Base-by-base conservation (phyloP, 192 early-diverging fungal genomes). In the Linnemannia hyalina region DNA sequence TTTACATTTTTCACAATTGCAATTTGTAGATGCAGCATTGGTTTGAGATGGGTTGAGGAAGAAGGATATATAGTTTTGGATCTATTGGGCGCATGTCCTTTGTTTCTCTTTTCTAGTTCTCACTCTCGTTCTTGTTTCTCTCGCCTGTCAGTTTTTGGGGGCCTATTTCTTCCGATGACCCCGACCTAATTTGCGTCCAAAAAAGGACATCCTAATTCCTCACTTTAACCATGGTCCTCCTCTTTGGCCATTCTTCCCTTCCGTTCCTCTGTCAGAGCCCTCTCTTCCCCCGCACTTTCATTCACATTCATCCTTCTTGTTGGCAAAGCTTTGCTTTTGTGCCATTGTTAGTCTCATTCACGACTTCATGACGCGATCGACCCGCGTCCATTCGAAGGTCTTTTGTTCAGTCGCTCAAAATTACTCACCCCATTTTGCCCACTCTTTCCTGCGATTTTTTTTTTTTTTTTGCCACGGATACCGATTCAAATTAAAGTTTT, bases 121-220 rank as follows among this genome's bases (percentile, higher is more conserved):
- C 18, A 22, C 18, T 52, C 49, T 52, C 5, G 15, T 52, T 52
- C 49, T 52, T 16, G 49, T 52, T 49, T 18, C 35, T 18, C 20
- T 52, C 4, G 18, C 49, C 49, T 52, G 49, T 52, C 18, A 3
- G 49, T 52, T 65, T 63, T 65, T 65, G n/a, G 60, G 49, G 47
- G 60, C 75, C 75, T 65, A 76, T 46, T 76, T 68, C 60, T 76
- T 68, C 75, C 75, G 75, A 76, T 60, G 75, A 38, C 55, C 75
- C 75, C 75, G 55, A 57, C 40, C n/a, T 42, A 22, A 71, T 71
- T 71, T 71, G 11, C 40, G n/a, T 42, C 70, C 70, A 42, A 71
- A 71, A 71, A 71, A 71, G 70, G 70, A 71, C 70, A 71, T 71
- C 70, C 70, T 71, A 42, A 65, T 32, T 65, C 60, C 60, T 65